Evolutionary conservation across 257 asterid genomes (phyloP).

Genomic region (Rhazya stricta): DNA sequence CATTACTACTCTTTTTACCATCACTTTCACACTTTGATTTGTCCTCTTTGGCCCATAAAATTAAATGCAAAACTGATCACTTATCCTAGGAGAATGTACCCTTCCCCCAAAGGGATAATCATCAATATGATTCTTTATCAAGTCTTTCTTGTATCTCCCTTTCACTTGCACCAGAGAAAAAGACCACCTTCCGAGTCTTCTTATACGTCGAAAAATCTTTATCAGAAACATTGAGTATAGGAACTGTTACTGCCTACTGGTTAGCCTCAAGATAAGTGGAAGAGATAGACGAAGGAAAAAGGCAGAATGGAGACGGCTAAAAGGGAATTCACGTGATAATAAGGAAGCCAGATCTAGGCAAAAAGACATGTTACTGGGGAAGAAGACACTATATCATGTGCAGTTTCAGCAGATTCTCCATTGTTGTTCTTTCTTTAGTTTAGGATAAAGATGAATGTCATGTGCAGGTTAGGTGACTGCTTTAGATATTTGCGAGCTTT

Average conservation of each 20-base stretch:
- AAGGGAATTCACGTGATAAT: slow-evolving; percentile 41
- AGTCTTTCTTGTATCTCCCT: not conserved
- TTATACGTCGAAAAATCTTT: not conserved
- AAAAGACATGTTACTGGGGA: slow-evolving; percentile 14
- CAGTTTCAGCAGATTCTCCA: not conserved
- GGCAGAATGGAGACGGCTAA: not conserved
- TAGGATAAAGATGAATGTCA: not conserved
- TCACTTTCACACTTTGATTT: not conserved
- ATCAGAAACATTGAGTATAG: too few species aligned
- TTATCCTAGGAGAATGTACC: slow-evolving; percentile 11
- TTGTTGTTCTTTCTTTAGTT: not conserved
- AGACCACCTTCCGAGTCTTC: not conserved
- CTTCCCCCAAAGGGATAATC: not conserved
- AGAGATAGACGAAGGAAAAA: not conserved
- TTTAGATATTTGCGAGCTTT: slow-evolving; percentile 1
- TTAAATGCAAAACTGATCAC: not conserved
- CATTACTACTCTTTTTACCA: slow-evolving; percentile 6
- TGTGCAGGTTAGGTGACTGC: slow-evolving; percentile 20
- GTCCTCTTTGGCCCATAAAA: not conserved
- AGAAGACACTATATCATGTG: slow-evolving; percentile 18
- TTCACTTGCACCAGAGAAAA: not conserved
- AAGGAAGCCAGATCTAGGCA: slow-evolving; percentile 17
- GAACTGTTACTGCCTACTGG: not conserved
- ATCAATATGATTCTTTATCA: not conserved
- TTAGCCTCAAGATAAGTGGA: not conserved